Conservation (phyloP, 495 filamentous ascomycete genomes). For the Aspergillus taichungensis region DNA sequence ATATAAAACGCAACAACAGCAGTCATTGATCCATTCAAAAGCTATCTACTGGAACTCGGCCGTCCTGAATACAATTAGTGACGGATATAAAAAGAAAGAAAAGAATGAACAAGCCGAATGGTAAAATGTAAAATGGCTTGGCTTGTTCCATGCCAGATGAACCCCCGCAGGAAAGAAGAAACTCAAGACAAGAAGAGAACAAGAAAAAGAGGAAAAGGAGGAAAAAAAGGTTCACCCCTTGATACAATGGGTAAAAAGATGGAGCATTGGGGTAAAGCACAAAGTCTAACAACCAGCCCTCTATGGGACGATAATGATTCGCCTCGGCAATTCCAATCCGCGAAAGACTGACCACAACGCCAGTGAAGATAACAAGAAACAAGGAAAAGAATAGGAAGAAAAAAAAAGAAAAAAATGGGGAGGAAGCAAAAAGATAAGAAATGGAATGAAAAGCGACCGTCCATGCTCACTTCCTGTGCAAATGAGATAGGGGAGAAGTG, state of each 20-base stretch:
- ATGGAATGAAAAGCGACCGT: slow-evolving; percentile 2
- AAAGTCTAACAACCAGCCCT: slow-evolving; percentile 12
- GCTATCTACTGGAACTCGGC: too few species aligned
- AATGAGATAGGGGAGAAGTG: not conserved
- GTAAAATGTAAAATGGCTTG: not conserved
- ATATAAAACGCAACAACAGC: too few species aligned
- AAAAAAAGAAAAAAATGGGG: not conserved
- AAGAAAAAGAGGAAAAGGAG: slow-evolving; percentile 1
- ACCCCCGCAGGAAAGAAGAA: slow-evolving; percentile 1
- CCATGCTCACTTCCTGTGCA: not conserved
- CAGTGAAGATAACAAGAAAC: slow-evolving; percentile 5
- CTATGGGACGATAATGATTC: slow-evolving; percentile 2
- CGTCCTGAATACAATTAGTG: slow-evolving; percentile 2
- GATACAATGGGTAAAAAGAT: too few species aligned
- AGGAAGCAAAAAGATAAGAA: not conserved
- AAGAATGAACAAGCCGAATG: slow-evolving; percentile 3
- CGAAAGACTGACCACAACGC: slow-evolving; percentile 14
- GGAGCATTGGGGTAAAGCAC: not conserved
- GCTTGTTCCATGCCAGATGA: not conserved
- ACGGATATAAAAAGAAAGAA: slow-evolving; percentile 6
- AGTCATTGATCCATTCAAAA: too few species aligned
- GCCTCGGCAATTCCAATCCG: slow-evolving; percentile 5
- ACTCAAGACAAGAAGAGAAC: slow-evolving; percentile 1
- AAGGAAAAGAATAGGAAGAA: not conserved
- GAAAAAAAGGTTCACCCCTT: not conserved